Evolutionary conservation across 306 rosid species (phyloP).

Genomic region (Cotoneaster glaucophyllus): DNA sequence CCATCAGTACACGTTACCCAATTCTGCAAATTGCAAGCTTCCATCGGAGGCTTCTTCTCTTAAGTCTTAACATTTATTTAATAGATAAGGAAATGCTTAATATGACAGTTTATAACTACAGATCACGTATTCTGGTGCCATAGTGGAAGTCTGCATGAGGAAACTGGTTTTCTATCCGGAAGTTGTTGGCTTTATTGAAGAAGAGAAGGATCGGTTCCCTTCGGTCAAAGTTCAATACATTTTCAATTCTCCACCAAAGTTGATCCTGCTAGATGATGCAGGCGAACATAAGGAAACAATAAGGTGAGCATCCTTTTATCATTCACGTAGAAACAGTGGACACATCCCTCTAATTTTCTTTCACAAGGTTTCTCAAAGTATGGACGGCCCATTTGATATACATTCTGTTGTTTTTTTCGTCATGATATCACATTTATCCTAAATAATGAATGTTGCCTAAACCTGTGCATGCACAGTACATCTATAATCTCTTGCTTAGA

Average conservation of each 20-base stretch:
- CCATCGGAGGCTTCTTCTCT: neutral
- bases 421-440: neutral
- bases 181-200: slow-evolving; percentile 86
- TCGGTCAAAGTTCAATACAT: slow-evolving; percentile 65
- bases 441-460: neutral
- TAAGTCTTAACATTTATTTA: neutral
- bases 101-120: slow-evolving; percentile 21
- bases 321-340: neutral
- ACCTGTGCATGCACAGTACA: neutral
- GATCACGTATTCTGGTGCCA: slow-evolving; percentile 76
- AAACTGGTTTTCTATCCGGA: slow-evolving; percentile 94
- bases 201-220: slow-evolving; percentile 70
- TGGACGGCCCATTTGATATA: neutral
- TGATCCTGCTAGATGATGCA: slow-evolving; percentile 71
- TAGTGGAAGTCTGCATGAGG: slow-evolving; percentile 93
- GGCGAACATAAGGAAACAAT: slow-evolving; percentile 77
- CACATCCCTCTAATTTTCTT: neutral
- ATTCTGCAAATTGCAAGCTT: neutral
- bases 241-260: slow-evolving; percentile 88
- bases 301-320: slow-evolving; percentile 36
- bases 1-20: neutral
- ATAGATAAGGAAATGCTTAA: neutral
- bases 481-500: neutral
- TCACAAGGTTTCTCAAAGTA: neutral
- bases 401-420: neutral